Evolutionary conservation across 805 yeast species (phyloP), one percentile per base, ranked within the genome.

Genomic region (Saccharomycopsis fibuligera): DNA sequence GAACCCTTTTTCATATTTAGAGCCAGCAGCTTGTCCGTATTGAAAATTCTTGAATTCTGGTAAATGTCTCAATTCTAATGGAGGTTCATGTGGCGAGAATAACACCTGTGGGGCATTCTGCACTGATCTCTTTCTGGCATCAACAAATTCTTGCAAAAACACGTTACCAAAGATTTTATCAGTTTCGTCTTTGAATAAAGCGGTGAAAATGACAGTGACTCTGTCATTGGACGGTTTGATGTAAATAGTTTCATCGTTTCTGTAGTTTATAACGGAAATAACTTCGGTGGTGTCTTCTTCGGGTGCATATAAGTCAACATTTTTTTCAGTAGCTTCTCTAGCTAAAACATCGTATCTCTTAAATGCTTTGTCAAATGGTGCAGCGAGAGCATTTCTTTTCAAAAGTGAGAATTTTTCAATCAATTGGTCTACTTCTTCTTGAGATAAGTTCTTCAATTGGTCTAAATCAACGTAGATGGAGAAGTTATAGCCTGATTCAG

Each of bases 91-190:
- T 62, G 83, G 89, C 4, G 95, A 83, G 61, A 85, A 90, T 59
- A 93, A 76, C 46, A 93, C 99, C 71, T 93, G 99, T 16, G 99
- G 99, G 1, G 98, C 97, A 44, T 93, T 90, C 68, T 93, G 99
- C 53, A 93, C 91, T 4, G 95, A 85, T 65, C 96, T 78, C 63
- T 86, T 86, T 68, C 99, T 81, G 9, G 98, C 96, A 65, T 90
- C 97, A 40, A 89, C 96, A 64, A 90, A 90, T 68, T 90, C 96
- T 63, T 88, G 96, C 54, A 88, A 70, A 61, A 88, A 88, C 33
- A 88, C 95, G 65, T 83, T 87, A 38, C 95, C 95, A 58, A 87
- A 85, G 46, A 86, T 76, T 63, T 86, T 88, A 67, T 93, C 99
- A 2, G 98, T 93, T 66, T 93, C 98, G 67, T 93, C 99, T 62